These are phyloP conservation scores for Phoenix roebelenii DNA, from an alignment of 176 grass and related monocot genomes.

Conservation along the genomic window DNA sequence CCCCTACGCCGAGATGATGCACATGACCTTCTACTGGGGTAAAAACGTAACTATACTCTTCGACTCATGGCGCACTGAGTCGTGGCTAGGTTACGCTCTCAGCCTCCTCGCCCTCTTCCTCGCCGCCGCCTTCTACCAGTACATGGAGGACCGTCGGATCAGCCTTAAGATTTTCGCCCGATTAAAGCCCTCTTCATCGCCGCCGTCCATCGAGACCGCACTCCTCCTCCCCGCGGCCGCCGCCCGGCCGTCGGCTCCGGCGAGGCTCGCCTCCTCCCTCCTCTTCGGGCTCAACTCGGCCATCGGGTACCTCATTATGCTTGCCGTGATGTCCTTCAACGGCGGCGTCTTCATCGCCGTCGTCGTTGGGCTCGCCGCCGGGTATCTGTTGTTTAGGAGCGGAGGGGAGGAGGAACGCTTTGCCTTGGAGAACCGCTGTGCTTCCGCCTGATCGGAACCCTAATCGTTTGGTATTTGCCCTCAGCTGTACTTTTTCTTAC, in stretches of 20 bases:
- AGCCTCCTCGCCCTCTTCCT: slow-evolving; percentile 67
- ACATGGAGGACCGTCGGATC: slow-evolving; percentile 82
- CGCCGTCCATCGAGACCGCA: slow-evolving; percentile 28
- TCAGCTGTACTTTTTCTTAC: too few relatives aligned
- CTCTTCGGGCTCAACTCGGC: slow-evolving; percentile 80
- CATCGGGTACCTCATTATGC: slow-evolving; percentile 89
- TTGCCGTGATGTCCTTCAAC: slow-evolving; percentile 98
- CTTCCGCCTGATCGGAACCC: slow-evolving; percentile 46
- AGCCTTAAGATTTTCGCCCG: slow-evolving; percentile 40
- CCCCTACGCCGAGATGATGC: slow-evolving; percentile 51
- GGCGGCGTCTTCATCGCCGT: slow-evolving; percentile 70
- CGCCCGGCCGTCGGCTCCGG: slow-evolving; percentile 1
- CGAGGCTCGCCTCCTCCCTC: slow-evolving; percentile 33
- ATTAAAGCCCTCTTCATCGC: slow-evolving; percentile 24
- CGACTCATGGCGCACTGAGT: slow-evolving; percentile 64
- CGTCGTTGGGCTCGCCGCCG: slow-evolving; percentile 53
- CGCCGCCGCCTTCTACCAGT: slow-evolving; percentile 85
- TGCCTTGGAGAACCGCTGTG: slow-evolving; percentile 62
- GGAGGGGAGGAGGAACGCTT: slow-evolving; percentile 52
- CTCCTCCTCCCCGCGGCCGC: slow-evolving; percentile 22
- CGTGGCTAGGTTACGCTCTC: slow-evolving; percentile 68
- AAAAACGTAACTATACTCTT: slow-evolving; percentile 75
- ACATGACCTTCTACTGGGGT: slow-evolving; percentile 99
- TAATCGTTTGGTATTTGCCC: too few relatives aligned
- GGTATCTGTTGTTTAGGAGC: slow-evolving; percentile 81